A percentile compares a stretch with the other conserved stretches of the same genome.
Conservation (phyloP, 805 yeast genomes). For the Metschnikowia lachancei region DNA sequence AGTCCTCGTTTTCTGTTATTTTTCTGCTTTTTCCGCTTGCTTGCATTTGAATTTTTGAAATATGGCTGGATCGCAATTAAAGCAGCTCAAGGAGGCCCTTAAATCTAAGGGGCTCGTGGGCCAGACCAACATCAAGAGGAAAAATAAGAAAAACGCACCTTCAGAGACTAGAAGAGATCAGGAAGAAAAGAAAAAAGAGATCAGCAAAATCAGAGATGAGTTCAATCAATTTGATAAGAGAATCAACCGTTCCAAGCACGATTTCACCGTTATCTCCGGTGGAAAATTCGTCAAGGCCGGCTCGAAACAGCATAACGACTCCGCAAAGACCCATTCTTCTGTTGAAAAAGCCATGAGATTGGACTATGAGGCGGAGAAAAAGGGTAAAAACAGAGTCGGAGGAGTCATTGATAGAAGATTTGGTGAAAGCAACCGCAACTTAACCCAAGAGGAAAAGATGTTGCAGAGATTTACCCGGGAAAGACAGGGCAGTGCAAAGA, state of each 20-base stretch:
- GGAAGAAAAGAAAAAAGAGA: slow-evolving; percentile 47
- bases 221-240: slow-evolving; percentile 90
- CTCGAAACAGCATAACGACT: slow-evolving; percentile 35
- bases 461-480: slow-evolving; percentile 91
- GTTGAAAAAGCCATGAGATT: slow-evolving; percentile 43
- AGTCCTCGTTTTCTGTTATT: no score
- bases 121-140: slow-evolving; percentile 66
- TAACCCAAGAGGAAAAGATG: slow-evolving; percentile 92
- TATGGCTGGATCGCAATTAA: slow-evolving; percentile 88
- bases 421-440: slow-evolving; percentile 71
- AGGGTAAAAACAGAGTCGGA: slow-evolving; percentile 70
- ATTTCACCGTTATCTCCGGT: slow-evolving; percentile 39
- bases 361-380: slow-evolving; percentile 64
- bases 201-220: slow-evolving; percentile 64
- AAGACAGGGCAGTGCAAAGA: slow-evolving; percentile 60
- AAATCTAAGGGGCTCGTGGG: slow-evolving; percentile 84
- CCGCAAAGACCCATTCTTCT: slow-evolving; percentile 32
- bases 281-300: slow-evolving; percentile 46
- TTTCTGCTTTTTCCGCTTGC: no score
- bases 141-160: slow-evolving; percentile 50
- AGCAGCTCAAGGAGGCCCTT: slow-evolving; percentile 72
- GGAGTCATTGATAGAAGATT: slow-evolving; percentile 82
- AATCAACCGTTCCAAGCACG: slow-evolving; percentile 63
- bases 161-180: slow-evolving; percentile 71
- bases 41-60: not conserved